These are phyloP conservation scores for Leavenworthia alabamica DNA, from an alignment of 345 rosid genomes.

Conservation along the genomic window DNA sequence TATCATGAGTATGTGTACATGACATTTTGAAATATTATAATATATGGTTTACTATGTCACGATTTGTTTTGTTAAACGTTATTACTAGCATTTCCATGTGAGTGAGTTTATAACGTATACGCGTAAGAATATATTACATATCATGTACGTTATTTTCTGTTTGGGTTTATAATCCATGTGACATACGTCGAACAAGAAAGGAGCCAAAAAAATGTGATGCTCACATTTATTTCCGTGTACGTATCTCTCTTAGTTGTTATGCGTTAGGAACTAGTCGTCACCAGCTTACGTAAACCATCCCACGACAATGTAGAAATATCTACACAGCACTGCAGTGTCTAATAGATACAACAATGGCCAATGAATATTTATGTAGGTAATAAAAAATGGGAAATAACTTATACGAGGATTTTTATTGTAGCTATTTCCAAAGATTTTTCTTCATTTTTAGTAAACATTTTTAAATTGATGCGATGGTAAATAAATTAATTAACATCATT, in stretches of 20 bases:
- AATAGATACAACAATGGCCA: too few species aligned
- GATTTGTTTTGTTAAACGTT: conserved; percentile 6
- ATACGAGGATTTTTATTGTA: not conserved
- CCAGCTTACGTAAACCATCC: not conserved
- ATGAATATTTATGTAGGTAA: too few species aligned
- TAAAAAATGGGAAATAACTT: too few species aligned
- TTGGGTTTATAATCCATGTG: not conserved
- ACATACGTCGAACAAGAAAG: not conserved
- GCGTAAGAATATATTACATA: not conserved
- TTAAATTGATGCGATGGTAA: too few species aligned
- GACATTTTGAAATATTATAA: not conserved
- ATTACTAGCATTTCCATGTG: conserved; percentile 24
- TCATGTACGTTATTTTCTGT: not conserved
- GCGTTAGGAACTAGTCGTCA: not conserved
- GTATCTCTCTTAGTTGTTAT: not conserved
- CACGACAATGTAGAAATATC: not conserved
- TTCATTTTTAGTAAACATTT: not conserved
- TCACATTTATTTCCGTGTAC: conserved; percentile 6
- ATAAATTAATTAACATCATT: too few species aligned
- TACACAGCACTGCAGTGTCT: too few species aligned
- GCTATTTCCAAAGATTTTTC: not conserved
- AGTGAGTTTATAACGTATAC: conserved; percentile 11
- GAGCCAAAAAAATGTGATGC: not conserved
- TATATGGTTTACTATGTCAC: not conserved
- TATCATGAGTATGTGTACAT: not conserved